Percentiles rank a stretch among this genome's conserved stretches.
Conservation (phyloP, 192 early-diverging fungal species). For the Phlyctochytrium planicorne region DNA sequence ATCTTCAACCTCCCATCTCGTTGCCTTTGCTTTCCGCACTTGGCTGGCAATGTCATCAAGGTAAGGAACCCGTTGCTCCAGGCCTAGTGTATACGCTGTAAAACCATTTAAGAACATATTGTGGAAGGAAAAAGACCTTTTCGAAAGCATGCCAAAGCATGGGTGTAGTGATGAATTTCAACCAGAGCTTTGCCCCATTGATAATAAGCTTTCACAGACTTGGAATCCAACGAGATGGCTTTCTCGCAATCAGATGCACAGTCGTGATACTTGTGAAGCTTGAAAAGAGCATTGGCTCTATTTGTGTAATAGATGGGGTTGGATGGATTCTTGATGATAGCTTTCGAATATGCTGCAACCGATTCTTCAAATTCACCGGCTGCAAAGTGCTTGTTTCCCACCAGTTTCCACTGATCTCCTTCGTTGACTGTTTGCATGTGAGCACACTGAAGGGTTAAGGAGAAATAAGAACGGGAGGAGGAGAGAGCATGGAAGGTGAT, state of each 20-base stretch:
- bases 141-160: constrained; percentile 25
- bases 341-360: constrained; percentile 34
- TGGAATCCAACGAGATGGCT: constrained; percentile 66
- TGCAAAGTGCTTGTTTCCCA: constrained; percentile 42
- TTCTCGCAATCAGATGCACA: constrained; percentile 63
- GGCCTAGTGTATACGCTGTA: constrained; percentile 60
- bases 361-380: constrained; percentile 23
- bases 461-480: too few relatives aligned
- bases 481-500: too few relatives aligned
- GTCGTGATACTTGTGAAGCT: constrained; percentile 54
- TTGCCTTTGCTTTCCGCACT: constrained; percentile 57
- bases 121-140: constrained; percentile 3
- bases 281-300: constrained; percentile 72
- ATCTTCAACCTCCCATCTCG: constrained; percentile 70
- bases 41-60: constrained; percentile 53
- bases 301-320: constrained; percentile 79
- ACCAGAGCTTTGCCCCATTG: constrained; percentile 21
- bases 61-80: constrained; percentile 58
- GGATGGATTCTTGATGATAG: constrained; percentile 57
- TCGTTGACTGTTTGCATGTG: too few relatives aligned
- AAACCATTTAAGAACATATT: neutral
- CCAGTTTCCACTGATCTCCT: too few relatives aligned
- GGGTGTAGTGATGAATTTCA: constrained; percentile 8
- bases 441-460: too few relatives aligned
- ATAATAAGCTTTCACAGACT: constrained; percentile 36